These are phyloP conservation scores for Scortechinia acanthostroma DNA, from an alignment of 2,329 filamentous ascomycete species.

Conservation along the genomic window DNA sequence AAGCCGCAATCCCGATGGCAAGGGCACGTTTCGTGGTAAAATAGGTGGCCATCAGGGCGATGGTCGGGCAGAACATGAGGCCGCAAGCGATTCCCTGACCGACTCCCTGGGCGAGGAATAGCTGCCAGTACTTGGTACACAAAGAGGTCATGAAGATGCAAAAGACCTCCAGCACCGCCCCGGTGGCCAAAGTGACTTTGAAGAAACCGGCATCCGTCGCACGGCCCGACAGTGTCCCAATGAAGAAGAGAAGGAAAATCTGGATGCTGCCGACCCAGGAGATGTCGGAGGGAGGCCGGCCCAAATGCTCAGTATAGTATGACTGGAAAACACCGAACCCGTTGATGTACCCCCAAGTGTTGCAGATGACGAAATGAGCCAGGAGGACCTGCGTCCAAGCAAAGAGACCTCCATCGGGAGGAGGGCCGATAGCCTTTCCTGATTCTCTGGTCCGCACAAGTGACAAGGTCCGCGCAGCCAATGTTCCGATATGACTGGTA, in stretches of 20 bases:
- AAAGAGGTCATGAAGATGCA: conserved; percentile 21
- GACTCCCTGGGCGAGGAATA: conserved; percentile 27
- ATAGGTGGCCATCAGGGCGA: conserved; percentile 26
- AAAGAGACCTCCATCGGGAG: conserved; percentile 13
- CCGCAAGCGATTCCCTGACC: conserved; percentile 24
- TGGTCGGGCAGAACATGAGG: conserved; percentile 21
- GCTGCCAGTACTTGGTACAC: conserved; percentile 20
- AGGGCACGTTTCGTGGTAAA: conserved; percentile 19
- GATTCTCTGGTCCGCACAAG: background rate
- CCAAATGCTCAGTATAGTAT: conserved; percentile 25
- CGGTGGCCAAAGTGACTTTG: conserved; percentile 12
- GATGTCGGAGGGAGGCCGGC: conserved; percentile 21
- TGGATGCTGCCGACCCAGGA: conserved; percentile 37
- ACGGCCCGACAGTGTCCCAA: conserved; percentile 26
- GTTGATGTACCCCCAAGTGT: conserved; percentile 23
- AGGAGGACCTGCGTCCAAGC: conserved; percentile 15
- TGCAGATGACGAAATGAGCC: conserved; percentile 12
- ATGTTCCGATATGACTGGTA: background rate
- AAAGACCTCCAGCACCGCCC: conserved; percentile 14
- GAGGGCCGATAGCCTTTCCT: conserved; percentile 4
- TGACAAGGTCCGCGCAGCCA: background rate
- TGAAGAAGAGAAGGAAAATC: conserved; percentile 29
- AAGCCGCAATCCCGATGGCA: conserved; percentile 20
- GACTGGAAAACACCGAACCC: conserved; percentile 33
- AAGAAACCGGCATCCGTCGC: conserved; percentile 29